Evolutionary conservation across 352 stramenopile species (phyloP).

Genomic region (Pythium apleroticum): DNA sequence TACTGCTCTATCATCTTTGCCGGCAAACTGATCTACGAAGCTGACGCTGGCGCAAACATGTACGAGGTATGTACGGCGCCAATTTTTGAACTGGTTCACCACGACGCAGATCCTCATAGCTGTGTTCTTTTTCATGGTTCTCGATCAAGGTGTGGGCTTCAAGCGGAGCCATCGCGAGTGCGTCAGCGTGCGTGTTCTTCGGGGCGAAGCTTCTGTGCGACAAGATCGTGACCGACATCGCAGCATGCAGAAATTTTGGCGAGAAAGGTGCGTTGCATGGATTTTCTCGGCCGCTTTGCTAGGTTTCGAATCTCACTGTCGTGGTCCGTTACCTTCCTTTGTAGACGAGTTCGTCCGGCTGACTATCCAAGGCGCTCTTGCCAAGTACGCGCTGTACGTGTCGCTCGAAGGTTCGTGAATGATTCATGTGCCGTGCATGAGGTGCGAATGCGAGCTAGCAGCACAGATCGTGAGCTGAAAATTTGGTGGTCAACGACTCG

Average conservation of each 20-base stretch:
- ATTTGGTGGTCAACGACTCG: slow-evolving; percentile 12
- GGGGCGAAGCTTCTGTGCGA: slow-evolving; percentile 70
- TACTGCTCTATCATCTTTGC: slow-evolving; percentile 69
- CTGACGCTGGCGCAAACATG: slow-evolving; percentile 49
- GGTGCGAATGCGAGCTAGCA: neutral
- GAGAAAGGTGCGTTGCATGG: slow-evolving; percentile 37
- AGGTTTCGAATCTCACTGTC: neutral
- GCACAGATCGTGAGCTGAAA: slow-evolving; percentile 5
- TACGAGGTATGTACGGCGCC: slow-evolving; percentile 33
- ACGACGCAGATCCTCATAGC: neutral
- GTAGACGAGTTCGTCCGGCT: slow-evolving; percentile 47
- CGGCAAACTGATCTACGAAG: slow-evolving; percentile 62
- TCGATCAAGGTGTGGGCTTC: slow-evolving; percentile 42
- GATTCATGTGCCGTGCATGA: neutral
- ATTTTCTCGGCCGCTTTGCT: neutral
- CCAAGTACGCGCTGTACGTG: slow-evolving; percentile 35
- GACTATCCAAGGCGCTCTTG: slow-evolving; percentile 47
- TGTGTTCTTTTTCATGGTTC: neutral
- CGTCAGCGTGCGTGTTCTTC: slow-evolving; percentile 66
- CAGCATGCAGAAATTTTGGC: slow-evolving; percentile 57
- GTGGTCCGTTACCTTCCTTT: neutral
- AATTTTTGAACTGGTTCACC: neutral
- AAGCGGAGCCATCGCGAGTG: slow-evolving; percentile 61
- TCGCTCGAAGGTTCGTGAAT: slow-evolving; percentile 15
- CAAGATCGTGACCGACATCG: slow-evolving; percentile 69